Evolutionary conservation across 352 stramenopile genomes (phyloP).

Genomic region (Globisporangium alternatum): DNA sequence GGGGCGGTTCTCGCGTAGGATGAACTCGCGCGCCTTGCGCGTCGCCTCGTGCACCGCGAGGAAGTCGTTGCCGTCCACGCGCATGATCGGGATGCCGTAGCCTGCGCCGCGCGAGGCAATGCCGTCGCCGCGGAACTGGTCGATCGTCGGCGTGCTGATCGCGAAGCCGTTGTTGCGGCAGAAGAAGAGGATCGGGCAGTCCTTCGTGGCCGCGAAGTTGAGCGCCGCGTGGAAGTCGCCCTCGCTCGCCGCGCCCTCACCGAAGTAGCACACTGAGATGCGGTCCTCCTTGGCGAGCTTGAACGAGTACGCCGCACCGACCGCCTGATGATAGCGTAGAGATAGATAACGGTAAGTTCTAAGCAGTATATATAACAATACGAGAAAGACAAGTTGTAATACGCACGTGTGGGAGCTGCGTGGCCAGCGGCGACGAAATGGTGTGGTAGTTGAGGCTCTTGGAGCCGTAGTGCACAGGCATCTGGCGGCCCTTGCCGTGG

Average conservation of each 20-base stretch:
- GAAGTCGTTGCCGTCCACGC: slow-evolving; percentile 98
- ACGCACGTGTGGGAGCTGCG: slow-evolving; percentile 93
- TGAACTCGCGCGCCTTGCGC: slow-evolving; percentile 86
- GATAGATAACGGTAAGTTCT: background rate
- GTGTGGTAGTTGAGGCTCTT: slow-evolving; percentile 96
- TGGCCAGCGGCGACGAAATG: slow-evolving; percentile 96
- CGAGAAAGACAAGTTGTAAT: background rate
- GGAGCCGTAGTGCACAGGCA: slow-evolving; percentile 98
- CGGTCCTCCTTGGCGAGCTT: slow-evolving; percentile 91
- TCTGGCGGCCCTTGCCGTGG: slow-evolving; percentile 95
- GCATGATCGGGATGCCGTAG: slow-evolving; percentile 96
- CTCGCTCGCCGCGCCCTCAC: slow-evolving; percentile 96
- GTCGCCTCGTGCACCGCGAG: slow-evolving; percentile 95
- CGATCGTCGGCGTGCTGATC: slow-evolving; percentile 93
- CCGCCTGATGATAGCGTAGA: slow-evolving; percentile 62
- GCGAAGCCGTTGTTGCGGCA: slow-evolving; percentile 99
- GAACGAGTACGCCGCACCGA: slow-evolving; percentile 95
- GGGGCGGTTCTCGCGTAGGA: slow-evolving; percentile 85
- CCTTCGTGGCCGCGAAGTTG: slow-evolving; percentile 96
- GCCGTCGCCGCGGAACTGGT: slow-evolving; percentile 98
- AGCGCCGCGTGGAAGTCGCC: slow-evolving; percentile 97
- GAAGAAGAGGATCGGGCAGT: slow-evolving; percentile 96
- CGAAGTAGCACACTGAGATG: slow-evolving; percentile 96
- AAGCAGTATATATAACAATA: background rate
- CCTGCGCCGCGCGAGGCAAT: slow-evolving; percentile 92